Evolutionary conservation across 163 green algal genomes (phyloP).

Genomic region (Chloromonas sp.): DNA sequence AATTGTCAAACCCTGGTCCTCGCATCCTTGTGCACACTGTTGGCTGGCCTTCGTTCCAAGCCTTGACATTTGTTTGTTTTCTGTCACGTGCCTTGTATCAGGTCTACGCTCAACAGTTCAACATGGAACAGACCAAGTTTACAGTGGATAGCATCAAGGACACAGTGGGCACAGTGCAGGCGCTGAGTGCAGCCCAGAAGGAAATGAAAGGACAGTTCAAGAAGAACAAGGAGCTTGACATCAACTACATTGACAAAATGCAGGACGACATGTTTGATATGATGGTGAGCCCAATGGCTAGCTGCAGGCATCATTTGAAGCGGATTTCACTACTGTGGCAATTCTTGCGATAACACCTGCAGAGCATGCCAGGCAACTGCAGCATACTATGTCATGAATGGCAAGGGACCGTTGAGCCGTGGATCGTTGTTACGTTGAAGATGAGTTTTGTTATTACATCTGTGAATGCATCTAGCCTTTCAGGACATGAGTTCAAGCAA

Average conservation of each 20-base stretch:
- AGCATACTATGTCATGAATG: not conserved
- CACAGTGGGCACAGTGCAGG: conserved; percentile 40
- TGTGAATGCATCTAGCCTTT: no score
- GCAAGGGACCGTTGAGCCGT: no score
- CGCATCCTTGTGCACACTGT: no score
- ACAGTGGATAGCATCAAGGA: conserved; percentile 74
- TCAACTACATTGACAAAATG: conserved; percentile 89
- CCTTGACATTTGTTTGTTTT: no score
- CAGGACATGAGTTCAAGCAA: no score
- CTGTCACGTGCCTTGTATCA: no score
- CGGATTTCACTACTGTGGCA: no score
- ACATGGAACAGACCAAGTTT: conserved; percentile 91
- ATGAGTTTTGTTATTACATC: no score
- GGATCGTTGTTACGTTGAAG: no score
- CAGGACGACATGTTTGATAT: conserved; percentile 91
- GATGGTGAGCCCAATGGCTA: conserved; percentile 50
- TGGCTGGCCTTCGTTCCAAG: no score
- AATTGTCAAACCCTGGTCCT: no score
- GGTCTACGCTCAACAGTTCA: conserved; percentile 95
- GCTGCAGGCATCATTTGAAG: not conserved
- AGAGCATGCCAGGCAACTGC: not conserved
- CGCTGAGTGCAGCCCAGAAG: conserved; percentile 70
- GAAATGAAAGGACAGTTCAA: conserved; percentile 80
- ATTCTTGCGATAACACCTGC: no score
- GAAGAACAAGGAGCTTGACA: conserved; percentile 83